Evolutionary conservation across 495 filamentous ascomycete genomes (phyloP), one percentile per base, ranked within the genome.

Genomic region (Annulohypoxylon maeteangense): DNA sequence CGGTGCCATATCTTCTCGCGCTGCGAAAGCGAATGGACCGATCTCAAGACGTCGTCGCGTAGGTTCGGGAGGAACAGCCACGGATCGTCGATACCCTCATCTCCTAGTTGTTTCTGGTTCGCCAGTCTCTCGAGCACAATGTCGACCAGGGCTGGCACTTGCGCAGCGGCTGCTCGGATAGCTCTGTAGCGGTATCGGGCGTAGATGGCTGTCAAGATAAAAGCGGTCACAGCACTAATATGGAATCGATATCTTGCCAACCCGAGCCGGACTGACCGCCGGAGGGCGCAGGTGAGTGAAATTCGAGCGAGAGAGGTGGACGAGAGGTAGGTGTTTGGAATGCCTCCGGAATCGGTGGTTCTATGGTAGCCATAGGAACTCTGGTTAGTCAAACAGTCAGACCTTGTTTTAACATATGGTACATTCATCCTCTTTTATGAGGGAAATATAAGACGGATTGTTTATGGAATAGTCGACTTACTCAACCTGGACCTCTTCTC

Each of bases 241-340:
- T 90, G 84, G 88, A 96, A 84, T 93, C 95, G 89, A 97, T 98
- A 87, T 90, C 91, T 87, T 87, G 92, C 90, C 92, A 97, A 80
- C 86, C 95, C 88, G 89, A 92, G 90, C 85, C 92, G 88, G 87
- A 96, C 82, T 83, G 93, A 93, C 84, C 94, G 89, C 84, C 88
- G 88, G 92, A 94, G 73, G 83, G 92, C 88, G 84, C 96, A 99
- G 83, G 80, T 75, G 90, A 97, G 85, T 82, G 94, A 87, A 89
- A 98, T 84, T 75, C 90, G 87, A 86, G 93, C 89, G 90, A 95
- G 90, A 83, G 94, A 97, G 85, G 83, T 87, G 81, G 89, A 90
- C 75, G 83, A 81, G 80, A 90, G 81, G 67, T 76, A 79, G 81
- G 80, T 81, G 81, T 85, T 81, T 86, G 83, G 68, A 85, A 85